These are phyloP conservation scores for Quercus bicolor DNA, from an alignment of 306 rosid species.

Conservation along the genomic window DNA sequence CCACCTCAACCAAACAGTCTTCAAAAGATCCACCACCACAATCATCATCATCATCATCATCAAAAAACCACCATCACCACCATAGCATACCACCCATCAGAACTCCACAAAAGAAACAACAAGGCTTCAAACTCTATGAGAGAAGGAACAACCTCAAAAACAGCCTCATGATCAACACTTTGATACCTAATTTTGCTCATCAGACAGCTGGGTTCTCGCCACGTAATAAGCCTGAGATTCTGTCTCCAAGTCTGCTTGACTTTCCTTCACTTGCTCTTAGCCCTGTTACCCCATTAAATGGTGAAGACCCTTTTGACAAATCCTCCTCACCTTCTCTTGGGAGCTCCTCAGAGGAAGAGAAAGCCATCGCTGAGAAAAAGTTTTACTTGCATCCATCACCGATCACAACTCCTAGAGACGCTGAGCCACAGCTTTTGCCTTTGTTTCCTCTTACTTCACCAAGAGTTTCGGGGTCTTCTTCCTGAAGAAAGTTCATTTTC, in stretches of 20 bases:
- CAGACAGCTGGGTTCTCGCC: constrained; percentile 61
- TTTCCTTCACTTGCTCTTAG: constrained; percentile 87
- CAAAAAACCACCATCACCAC: constrained; percentile 23
- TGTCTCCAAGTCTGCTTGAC: constrained; percentile 81
- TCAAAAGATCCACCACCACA: constrained; percentile 26
- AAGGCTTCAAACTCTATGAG: constrained; percentile 87
- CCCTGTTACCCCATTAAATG: constrained; percentile 84
- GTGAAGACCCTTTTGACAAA: constrained; percentile 68
- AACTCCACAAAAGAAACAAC: constrained; percentile 56
- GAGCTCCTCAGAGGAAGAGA: constrained; percentile 86
- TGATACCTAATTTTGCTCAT: constrained; percentile 61
- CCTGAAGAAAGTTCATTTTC: constrained; percentile 31
- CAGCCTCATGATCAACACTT: constrained; percentile 73
- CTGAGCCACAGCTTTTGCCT: constrained; percentile 74
- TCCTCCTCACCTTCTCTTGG: constrained; percentile 73
- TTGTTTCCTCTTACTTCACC: constrained; percentile 83
- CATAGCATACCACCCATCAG: constrained; percentile 74
- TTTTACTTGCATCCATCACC: constrained; percentile 84
- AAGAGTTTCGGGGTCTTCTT: constrained; percentile 63
- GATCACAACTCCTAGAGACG: constrained; percentile 55
- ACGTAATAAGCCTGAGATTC: constrained; percentile 60
- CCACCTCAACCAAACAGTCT: constrained; percentile 12
- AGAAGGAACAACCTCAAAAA: constrained; percentile 73
- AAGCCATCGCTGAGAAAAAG: constrained; percentile 87
- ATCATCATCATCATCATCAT: constrained; percentile 17